phyloP scores from a whole-genome alignment of 1,139 yeast species.

The Saccharomyces hybrid region DNA sequence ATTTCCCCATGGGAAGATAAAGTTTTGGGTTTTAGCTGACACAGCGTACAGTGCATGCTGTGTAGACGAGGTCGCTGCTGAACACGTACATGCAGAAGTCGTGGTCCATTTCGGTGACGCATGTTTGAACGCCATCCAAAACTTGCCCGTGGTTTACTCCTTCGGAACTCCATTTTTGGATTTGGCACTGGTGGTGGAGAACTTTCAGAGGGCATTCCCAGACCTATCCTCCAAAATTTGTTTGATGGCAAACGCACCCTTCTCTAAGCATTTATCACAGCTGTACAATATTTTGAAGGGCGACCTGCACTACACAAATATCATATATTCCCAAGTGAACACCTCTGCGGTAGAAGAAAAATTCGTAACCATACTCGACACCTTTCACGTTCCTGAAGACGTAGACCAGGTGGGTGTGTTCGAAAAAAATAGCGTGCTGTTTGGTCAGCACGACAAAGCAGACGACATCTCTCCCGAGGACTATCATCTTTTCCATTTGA shows the following conservation, averaged over 20 bases:
- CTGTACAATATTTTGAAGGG: slow-evolving; percentile 34
- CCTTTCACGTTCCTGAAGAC: slow-evolving; percentile 22
- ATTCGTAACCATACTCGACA: slow-evolving; percentile 40
- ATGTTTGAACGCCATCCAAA: slow-evolving; percentile 71
- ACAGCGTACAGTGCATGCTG: slow-evolving; percentile 95
- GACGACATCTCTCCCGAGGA: slow-evolving; percentile 26
- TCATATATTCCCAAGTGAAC: slow-evolving; percentile 47
- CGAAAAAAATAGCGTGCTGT: slow-evolving; percentile 28
- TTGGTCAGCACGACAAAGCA: slow-evolving; percentile 4
- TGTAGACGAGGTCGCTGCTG: slow-evolving; percentile 94
- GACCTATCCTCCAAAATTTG: slow-evolving; percentile 39
- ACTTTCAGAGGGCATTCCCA: slow-evolving; percentile 38
- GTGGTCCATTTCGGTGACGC: slow-evolving; percentile 95
- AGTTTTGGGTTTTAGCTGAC: slow-evolving; percentile 78
- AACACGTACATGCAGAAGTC: slow-evolving; percentile 78
- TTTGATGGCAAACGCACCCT: slow-evolving; percentile 64
- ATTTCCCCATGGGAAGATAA: slow-evolving; percentile 12
- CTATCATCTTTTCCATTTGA: slow-evolving; percentile 60
- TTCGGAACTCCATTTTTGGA: slow-evolving; percentile 61
- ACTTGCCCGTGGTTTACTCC: slow-evolving; percentile 66
- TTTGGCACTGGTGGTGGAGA: slow-evolving; percentile 28
- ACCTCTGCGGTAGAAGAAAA: slow-evolving; percentile 26
- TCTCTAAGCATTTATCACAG: slow-evolving; percentile 38
- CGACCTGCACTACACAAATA: slow-evolving; percentile 35
- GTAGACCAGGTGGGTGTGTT: slow-evolving; percentile 11